Percentiles rank a stretch among this genome's conserved stretches.
These are phyloP conservation scores for Pythium biforme DNA, from an alignment of 352 stramenopile genomes.

Conservation along the genomic window DNA sequence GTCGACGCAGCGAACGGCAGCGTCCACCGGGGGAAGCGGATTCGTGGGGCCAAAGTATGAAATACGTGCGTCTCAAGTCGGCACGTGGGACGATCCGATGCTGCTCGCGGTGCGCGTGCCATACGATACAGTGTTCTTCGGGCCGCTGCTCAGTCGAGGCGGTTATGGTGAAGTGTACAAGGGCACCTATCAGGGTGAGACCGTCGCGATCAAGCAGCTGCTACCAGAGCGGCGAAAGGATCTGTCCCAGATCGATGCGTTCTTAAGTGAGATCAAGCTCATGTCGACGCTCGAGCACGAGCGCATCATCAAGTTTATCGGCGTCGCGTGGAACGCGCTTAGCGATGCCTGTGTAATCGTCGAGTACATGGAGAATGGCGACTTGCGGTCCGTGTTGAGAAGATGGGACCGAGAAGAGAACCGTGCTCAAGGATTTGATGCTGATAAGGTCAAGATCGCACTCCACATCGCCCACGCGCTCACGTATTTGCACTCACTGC, in stretches of 20 bases:
- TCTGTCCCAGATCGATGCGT: slow-evolving; percentile 32
- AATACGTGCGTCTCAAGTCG: background rate
- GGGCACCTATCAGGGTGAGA: slow-evolving; percentile 30
- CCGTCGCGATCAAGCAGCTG: slow-evolving; percentile 49
- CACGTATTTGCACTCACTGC: slow-evolving; percentile 8
- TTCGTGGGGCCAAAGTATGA: background rate
- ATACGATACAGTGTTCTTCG: slow-evolving; percentile 3
- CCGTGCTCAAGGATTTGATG: slow-evolving; percentile 39
- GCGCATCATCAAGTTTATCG: slow-evolving; percentile 6
- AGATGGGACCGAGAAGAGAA: slow-evolving; percentile 23
- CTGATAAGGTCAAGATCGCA: slow-evolving; percentile 20
- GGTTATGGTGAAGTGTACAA: slow-evolving; percentile 35
- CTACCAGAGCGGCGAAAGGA: slow-evolving; percentile 29
- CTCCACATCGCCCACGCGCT: slow-evolving; percentile 10
- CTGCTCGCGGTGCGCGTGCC: slow-evolving; percentile 4
- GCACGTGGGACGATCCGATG: slow-evolving; percentile 14
- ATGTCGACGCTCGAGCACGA: slow-evolving; percentile 42
- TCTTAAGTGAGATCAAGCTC: slow-evolving; percentile 43
- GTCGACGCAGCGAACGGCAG: background rate
- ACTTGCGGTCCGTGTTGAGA: slow-evolving; percentile 39
- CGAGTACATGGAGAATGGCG: slow-evolving; percentile 23
- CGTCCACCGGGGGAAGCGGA: background rate
- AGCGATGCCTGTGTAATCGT: slow-evolving; percentile 8
- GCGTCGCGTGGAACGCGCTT: slow-evolving; percentile 13
- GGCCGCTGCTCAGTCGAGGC: slow-evolving; percentile 11